phyloP scores from a whole-genome alignment of 768 basidiomycete species.

The Lactarius hatsudake region DNA sequence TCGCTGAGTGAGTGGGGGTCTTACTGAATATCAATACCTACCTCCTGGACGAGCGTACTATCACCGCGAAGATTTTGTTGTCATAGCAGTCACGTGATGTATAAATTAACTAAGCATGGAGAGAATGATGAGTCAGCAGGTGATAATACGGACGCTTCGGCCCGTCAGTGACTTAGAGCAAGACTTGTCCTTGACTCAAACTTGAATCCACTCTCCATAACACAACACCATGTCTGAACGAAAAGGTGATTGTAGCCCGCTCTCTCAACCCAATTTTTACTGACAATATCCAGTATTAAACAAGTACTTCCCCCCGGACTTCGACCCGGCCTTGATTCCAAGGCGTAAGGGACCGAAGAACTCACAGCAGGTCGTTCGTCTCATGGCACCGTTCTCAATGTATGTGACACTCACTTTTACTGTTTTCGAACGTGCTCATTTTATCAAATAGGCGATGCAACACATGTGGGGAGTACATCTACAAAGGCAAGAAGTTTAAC shows the following conservation, averaged over 20 bases:
- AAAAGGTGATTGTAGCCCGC: constrained; percentile 50
- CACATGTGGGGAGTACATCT: constrained; percentile 97
- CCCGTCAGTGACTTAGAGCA: neutral
- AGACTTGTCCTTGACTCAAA: neutral
- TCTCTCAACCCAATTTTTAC: neutral
- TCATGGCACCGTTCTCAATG: constrained; percentile 99
- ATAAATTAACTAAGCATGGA: neutral
- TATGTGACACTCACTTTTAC: constrained; percentile 37
- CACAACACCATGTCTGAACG: constrained; percentile 66
- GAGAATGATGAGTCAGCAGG: neutral
- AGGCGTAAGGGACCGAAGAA: constrained; percentile 88
- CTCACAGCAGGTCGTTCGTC: constrained; percentile 94
- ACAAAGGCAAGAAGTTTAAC: constrained; percentile 99
- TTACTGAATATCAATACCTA: neutral
- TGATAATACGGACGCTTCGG: neutral
- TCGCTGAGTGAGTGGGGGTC: constrained; percentile 57
- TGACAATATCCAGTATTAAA: constrained; percentile 64
- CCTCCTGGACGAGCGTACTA: neutral
- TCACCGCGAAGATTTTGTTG: neutral
- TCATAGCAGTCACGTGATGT: constrained; percentile 2
- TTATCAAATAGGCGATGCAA: constrained; percentile 70
- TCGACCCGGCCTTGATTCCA: constrained; percentile 95
- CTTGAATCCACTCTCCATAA: neutral
- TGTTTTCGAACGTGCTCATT: neutral
- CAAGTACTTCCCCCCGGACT: constrained; percentile 97